Evolutionary conservation across 2,329 filamentous ascomycete genomes (phyloP).

Genomic region (Dothistroma pini): DNA sequence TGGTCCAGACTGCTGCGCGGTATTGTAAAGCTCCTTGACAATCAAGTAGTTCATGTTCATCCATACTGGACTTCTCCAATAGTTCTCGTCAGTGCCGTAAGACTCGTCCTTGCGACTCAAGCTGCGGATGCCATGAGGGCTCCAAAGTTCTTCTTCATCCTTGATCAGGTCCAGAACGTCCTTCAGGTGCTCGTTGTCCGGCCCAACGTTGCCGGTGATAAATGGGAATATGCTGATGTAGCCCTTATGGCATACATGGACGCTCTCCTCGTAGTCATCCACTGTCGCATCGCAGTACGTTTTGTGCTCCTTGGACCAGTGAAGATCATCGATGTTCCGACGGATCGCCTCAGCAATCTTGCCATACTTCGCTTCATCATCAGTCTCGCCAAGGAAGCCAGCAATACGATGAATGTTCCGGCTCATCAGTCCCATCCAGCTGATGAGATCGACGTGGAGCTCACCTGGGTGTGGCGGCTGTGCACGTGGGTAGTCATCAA

Average conservation of each 20-base stretch:
- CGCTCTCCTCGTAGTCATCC: constrained; percentile 88
- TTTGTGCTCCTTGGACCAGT: constrained; percentile 78
- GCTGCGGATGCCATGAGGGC: constrained; percentile 80
- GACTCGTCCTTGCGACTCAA: constrained; percentile 77
- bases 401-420: constrained; percentile 80
- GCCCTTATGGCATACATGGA: constrained; percentile 90
- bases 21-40: constrained; percentile 67
- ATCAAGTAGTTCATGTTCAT: constrained; percentile 94
- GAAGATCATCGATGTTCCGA: constrained; percentile 84
- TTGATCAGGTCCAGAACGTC: constrained; percentile 72
- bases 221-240: constrained; percentile 95
- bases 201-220: constrained; percentile 72
- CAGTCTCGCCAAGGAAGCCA: constrained; percentile 65
- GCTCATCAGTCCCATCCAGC: constrained; percentile 97
- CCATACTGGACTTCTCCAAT: constrained; percentile 94
- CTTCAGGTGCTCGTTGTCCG: constrained; percentile 70
- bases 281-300: constrained; percentile 94
- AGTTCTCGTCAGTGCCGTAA: constrained; percentile 91
- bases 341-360: constrained; percentile 72
- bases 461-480: constrained; percentile 94
- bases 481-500: constrained; percentile 93
- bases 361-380: constrained; percentile 71
- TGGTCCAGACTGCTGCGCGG: constrained; percentile 63
- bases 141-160: constrained; percentile 86
- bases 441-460: constrained; percentile 89